A percentile compares a stretch with the other conserved stretches of the same genome.
Conservation (phyloP, 1,284 basidiomycete genomes). For the Ganoderma multipileum region DNA sequence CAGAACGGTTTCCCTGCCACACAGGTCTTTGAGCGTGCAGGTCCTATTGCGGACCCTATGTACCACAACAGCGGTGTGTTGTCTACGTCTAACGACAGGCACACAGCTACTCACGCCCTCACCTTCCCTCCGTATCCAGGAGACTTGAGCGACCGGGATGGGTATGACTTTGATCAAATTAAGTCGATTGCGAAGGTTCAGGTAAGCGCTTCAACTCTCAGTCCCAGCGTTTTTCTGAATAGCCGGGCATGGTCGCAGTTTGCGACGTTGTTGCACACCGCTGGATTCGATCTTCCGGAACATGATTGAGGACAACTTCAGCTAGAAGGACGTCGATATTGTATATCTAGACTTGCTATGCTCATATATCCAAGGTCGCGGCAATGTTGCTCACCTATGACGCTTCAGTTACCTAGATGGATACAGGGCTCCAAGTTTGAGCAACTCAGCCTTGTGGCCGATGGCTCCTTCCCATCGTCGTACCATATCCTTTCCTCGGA, state of each 20-base stretch:
- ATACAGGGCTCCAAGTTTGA: too few relatives aligned
- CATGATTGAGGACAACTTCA: not conserved
- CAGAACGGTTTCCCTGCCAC: conserved; percentile 84
- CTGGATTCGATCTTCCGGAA: conserved; percentile 53
- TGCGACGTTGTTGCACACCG: conserved; percentile 57
- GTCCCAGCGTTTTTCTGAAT: not conserved
- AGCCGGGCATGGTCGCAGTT: conserved; percentile 45
- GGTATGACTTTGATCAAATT: conserved; percentile 84
- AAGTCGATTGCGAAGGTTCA: conserved; percentile 86
- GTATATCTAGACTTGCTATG: not conserved
- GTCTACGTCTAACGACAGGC: too few relatives aligned
- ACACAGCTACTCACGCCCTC: too few relatives aligned
- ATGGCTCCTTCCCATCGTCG: too few relatives aligned
- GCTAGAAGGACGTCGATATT: not conserved
- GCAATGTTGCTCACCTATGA: not conserved
- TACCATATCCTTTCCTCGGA: too few relatives aligned
- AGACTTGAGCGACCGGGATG: conserved; percentile 77
- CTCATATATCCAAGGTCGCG: not conserved
- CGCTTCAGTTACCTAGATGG: too few relatives aligned
- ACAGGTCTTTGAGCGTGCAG: conserved; percentile 84
- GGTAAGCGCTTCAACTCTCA: conserved; percentile 46
- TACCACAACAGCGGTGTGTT: conserved; percentile 79
- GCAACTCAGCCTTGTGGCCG: too few relatives aligned
- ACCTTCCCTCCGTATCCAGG: conserved; percentile 45
- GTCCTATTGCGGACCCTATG: conserved; percentile 84